Percentiles rank a stretch among this genome's conserved stretches.
Evolutionary conservation across 73 alveolate species (phyloP).

Genomic region (Paramecium octaurelia): DNA sequence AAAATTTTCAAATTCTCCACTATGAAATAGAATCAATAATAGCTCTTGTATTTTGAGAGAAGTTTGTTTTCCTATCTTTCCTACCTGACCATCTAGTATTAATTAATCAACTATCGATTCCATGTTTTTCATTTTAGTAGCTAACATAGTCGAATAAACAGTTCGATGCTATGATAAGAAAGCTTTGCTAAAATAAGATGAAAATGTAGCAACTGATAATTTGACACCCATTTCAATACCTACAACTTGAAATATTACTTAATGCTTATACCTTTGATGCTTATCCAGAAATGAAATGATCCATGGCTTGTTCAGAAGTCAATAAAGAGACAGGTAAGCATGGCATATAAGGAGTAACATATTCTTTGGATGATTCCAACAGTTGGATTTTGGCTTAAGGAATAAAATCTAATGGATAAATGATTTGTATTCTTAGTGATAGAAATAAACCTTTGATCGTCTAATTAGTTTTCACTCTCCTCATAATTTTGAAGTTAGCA

Average conservation of each 20-base stretch:
- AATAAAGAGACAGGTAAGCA: slow-evolving; percentile 95
- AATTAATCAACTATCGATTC: slow-evolving; percentile 87
- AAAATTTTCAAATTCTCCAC: slow-evolving; percentile 72
- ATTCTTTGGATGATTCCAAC: slow-evolving; percentile 92
- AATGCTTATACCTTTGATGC: slow-evolving; percentile 75
- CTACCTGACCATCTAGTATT: slow-evolving; percentile 99
- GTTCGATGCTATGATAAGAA: slow-evolving; percentile 94
- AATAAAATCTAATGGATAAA: slow-evolving; percentile 92
- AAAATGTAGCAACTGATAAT: slow-evolving; percentile 93
- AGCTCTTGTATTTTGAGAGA: slow-evolving; percentile 82
- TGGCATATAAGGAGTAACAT: slow-evolving; percentile 94
- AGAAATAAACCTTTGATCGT: slow-evolving; percentile 62
- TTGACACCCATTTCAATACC: slow-evolving; percentile 94
- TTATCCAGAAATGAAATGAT: slow-evolving; percentile 96
- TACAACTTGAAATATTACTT: slow-evolving; percentile 70
- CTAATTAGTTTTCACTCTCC: neutral
- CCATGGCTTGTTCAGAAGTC: slow-evolving; percentile 87
- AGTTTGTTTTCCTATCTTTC: slow-evolving; percentile 90
- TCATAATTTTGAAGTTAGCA: neutral
- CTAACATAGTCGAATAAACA: slow-evolving; percentile 91
- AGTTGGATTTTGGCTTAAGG: slow-evolving; percentile 95
- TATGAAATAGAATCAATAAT: slow-evolving; percentile 93
- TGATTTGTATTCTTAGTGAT: slow-evolving; percentile 80
- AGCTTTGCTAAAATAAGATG: slow-evolving; percentile 98
- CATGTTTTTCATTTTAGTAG: slow-evolving; percentile 87